Evolutionary conservation across 2,329 filamentous ascomycete species (phyloP), one percentile per base, ranked within the genome.

Genomic region (Lojkania enalia): DNA sequence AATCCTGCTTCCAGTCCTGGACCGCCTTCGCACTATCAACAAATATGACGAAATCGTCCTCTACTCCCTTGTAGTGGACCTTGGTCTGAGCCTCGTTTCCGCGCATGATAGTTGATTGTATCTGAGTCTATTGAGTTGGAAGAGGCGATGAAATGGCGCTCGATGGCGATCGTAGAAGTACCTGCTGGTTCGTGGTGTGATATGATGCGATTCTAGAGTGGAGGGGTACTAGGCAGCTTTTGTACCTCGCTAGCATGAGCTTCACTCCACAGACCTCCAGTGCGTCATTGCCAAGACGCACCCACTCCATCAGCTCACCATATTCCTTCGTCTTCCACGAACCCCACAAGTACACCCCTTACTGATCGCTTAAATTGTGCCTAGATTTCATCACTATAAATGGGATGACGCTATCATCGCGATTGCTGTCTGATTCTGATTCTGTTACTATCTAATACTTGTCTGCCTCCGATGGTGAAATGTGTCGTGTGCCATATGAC

Each of bases 1-100:
- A 84, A 77, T 97, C 92, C 3, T 69, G 75, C 77, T 85, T 83
- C 92, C 92, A 97, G 71, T 92, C 85, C 72, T 88, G 77, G 62
- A 89, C 84, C 37, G 79, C 77, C 49, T 87, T 68, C 13, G 73
- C 64, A 50, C 76, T 78, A 40, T 86, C 83, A 47, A 83, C 76
- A 59, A 84, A 83, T 72, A 88, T 74, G 60, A 87, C 74, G 67
- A 85, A 88, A 74, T 87, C 83, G 47, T 88, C 84, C 40, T 75
- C 73, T 51, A 73, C 71, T 74, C 89, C 90, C 81, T 90, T 88
- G 84, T 83, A 90, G 82, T 92, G 86, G 74, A 95, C 81, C 77
- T 94, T 95, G 75, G 78, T 79, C 71, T 85, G 81, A 12, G 41
- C 25, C 55, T 80, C 79, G 75, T 88, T 67, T 54, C 64, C 70